A percentile compares a stretch with the other conserved stretches of the same genome.
Evolutionary conservation across 2,329 filamentous ascomycete species (phyloP).

Genomic region (Tolypocladium album): DNA sequence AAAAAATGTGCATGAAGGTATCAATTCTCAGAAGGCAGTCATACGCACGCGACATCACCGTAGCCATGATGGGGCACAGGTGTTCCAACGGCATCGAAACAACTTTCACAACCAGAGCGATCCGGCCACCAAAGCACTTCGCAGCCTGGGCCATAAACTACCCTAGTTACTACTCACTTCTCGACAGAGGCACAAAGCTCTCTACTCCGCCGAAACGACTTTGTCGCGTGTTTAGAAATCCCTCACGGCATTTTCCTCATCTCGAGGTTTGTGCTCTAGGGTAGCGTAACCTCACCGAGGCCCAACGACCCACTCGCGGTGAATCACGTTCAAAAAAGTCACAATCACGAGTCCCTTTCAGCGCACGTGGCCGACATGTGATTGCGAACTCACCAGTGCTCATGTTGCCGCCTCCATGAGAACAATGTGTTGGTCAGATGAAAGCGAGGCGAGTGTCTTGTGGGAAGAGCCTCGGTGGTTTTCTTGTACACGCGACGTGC

Average conservation of each 20-base stretch:
- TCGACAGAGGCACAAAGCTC: not conserved
- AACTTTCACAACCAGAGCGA: not conserved
- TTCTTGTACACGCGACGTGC: not conserved
- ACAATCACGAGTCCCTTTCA: not conserved
- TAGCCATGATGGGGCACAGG: not conserved
- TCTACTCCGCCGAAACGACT: not conserved
- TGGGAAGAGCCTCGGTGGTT: not conserved
- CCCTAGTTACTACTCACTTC: not conserved
- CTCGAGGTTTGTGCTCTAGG: not conserved
- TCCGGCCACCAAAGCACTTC: not conserved
- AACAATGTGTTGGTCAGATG: not conserved
- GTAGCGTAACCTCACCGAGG: not conserved
- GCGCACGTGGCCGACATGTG: not conserved
- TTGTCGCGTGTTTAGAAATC: too few relatives aligned
- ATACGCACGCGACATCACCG: not conserved
- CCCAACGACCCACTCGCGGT: not conserved
- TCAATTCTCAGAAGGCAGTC: not conserved
- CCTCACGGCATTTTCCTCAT: not conserved
- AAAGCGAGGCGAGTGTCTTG: not conserved
- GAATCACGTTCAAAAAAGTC: not conserved
- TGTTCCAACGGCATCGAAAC: too few relatives aligned
- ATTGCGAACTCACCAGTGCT: not conserved
- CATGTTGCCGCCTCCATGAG: not conserved
- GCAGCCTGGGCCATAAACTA: not conserved
- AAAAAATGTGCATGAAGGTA: not conserved